phyloP scores from a whole-genome alignment of 768 basidiomycete genomes.

The Terana coerulea region DNA sequence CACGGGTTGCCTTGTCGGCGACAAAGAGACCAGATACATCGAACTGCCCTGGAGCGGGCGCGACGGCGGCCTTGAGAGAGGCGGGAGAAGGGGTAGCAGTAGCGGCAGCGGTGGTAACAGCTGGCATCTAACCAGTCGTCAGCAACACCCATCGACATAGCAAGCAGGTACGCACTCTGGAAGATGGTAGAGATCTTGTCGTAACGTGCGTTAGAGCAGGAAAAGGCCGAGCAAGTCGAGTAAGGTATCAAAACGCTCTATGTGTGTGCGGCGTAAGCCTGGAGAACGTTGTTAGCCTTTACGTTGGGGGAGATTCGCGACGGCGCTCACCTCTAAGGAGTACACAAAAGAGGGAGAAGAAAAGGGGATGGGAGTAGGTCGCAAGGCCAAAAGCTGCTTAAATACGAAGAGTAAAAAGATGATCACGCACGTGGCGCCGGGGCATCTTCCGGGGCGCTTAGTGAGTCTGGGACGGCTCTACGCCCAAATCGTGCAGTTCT shows the following conservation, averaged over 20 bases:
- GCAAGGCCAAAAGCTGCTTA: constrained; percentile 26
- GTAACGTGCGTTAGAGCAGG: constrained; percentile 27
- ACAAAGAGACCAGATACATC: constrained; percentile 77
- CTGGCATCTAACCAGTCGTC: constrained; percentile 88
- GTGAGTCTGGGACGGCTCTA: constrained; percentile 2
- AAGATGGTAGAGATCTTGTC: constrained; percentile 23
- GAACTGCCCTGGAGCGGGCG: constrained; percentile 54
- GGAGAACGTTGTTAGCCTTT: constrained; percentile 17
- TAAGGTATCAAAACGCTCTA: constrained; percentile 69
- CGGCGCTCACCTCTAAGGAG: constrained; percentile 30
- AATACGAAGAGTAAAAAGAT: constrained; percentile 24
- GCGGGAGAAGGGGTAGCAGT: constrained; percentile 58
- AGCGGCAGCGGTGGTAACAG: constrained; percentile 65
- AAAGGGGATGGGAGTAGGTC: constrained; percentile 32
- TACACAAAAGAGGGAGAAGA: constrained; percentile 23
- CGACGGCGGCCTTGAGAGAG: constrained; percentile 61
- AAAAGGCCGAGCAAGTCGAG: constrained; percentile 39
- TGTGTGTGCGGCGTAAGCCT: constrained; percentile 36
- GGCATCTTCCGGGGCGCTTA: not conserved
- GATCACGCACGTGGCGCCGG: constrained; percentile 20
- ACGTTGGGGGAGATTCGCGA: not conserved
- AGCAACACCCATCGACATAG: no score
- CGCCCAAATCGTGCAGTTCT: not conserved
- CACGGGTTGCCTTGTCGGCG: constrained; percentile 80
- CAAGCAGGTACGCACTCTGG: constrained; percentile 23